These are phyloP conservation scores for Starmera pachycereana DNA, from an alignment of 805 yeast species.

Conservation along the genomic window DNA sequence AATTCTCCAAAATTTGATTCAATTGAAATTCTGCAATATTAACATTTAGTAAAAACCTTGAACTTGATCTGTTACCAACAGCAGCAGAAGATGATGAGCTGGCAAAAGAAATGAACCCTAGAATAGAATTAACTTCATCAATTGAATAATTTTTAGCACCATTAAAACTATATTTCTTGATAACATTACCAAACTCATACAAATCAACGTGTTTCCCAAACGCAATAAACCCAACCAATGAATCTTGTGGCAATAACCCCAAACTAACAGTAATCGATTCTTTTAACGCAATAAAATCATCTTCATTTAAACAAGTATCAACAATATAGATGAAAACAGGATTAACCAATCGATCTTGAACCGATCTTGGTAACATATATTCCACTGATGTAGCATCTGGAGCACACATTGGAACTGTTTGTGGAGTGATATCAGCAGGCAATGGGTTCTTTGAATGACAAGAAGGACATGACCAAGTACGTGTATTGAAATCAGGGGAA, in stretches of 20 bases:
- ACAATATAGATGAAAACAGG: slow-evolving; percentile 44
- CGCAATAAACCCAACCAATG: slow-evolving; percentile 47
- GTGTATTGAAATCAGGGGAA: slow-evolving; percentile 17
- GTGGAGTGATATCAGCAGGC: slow-evolving; percentile 13
- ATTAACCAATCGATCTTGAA: slow-evolving; percentile 25
- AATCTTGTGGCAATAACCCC: slow-evolving; percentile 40
- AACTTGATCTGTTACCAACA: slow-evolving; percentile 2
- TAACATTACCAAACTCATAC: slow-evolving; percentile 35
- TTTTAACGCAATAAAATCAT: slow-evolving; percentile 39
- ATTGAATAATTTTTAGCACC: slow-evolving; percentile 42
- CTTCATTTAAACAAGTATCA: slow-evolving; percentile 44
- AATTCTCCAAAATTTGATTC: slow-evolving; percentile 35
- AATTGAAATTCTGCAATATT: slow-evolving; percentile 36
- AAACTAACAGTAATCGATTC: slow-evolving; percentile 37
- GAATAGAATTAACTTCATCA: slow-evolving; percentile 33
- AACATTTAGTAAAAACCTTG: slow-evolving; percentile 11
- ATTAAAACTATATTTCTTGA: slow-evolving; percentile 36
- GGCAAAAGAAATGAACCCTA: slow-evolving; percentile 34
- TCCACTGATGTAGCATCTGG: slow-evolving; percentile 41
- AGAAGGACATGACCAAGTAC: slow-evolving; percentile 45
- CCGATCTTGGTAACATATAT: slow-evolving; percentile 26
- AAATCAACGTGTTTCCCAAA: slow-evolving; percentile 52
- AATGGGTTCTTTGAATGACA: slow-evolving; percentile 39
- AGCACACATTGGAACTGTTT: slow-evolving; percentile 26
- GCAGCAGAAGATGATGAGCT: slow-evolving; percentile 8